Evolutionary conservation across 2,329 filamentous ascomycete genomes (phyloP), one percentile per base, ranked within the genome.

Genomic region (Remersonia thermophila): DNA sequence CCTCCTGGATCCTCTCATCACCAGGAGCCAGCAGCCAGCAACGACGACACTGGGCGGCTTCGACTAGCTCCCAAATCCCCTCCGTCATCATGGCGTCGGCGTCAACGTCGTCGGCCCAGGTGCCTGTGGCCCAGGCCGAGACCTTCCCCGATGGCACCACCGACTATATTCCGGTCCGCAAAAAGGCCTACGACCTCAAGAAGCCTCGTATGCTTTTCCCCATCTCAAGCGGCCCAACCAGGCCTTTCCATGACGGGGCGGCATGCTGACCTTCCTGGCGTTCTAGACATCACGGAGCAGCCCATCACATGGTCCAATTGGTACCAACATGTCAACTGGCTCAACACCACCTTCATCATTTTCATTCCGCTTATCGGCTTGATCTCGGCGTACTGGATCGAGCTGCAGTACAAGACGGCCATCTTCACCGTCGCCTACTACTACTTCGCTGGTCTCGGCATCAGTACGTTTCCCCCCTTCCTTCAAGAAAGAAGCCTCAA

Each of bases 271-370:
- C 2, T 3, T 8, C 6, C n/a, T 11, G 26, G 17, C 27, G 15
- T n/a, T 13, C 31, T 34, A 48, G 47, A 93, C 61, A 91, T 93
- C 61, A 77, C 83, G 46, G 85, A 93, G 46, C 73, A 74, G 45
- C 80, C 82, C 39, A 79, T 93, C 50, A 93, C 83, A 41, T 71
- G 68, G 60, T 65, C 69, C 52, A 94, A 93, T 67, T 91, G 83
- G 83, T 78, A 86, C 64, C 80, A 87, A 65, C 86, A 94, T 56
- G 72, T 94, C 67, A 86, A 93, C 71, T 94, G 86, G 85, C 71
- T 94, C 48, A 94, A 93, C 60, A 78, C 83, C 44, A 71, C 69
- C 44, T 72, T 94, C 57, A 89, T 93, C 56, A 60, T 93, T 47
- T 68, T 80, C 48, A 71, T 93, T 31, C 86, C 87, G 29, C 43